phyloP scores from a whole-genome alignment of 352 stramenopile genomes.

The Pythium pectinolyticum region DNA sequence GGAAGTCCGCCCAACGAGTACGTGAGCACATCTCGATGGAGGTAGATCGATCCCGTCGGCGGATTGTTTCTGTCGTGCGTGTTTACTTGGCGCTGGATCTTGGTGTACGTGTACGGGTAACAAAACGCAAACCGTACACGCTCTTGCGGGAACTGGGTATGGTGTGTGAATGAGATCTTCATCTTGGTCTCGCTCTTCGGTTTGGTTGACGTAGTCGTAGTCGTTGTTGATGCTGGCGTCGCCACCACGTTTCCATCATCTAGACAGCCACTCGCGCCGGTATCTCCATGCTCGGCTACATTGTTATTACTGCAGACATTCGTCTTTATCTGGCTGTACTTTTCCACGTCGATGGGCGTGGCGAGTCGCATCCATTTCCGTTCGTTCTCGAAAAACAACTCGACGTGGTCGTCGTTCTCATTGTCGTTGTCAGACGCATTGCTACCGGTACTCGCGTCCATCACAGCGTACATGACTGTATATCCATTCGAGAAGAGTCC shows the following conservation, averaged over 20 bases:
- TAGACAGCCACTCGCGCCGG: not conserved
- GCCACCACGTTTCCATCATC: too few relatives aligned
- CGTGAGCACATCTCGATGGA: conserved; percentile 73
- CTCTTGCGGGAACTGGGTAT: conserved; percentile 37
- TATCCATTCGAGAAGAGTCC: conserved; percentile 42
- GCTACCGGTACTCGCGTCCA: too few relatives aligned
- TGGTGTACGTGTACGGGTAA: conserved; percentile 70
- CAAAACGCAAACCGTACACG: conserved; percentile 71
- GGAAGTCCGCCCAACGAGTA: conserved; percentile 52
- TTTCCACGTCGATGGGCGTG: conserved; percentile 42
- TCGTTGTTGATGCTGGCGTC: too few relatives aligned
- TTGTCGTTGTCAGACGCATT: too few relatives aligned
- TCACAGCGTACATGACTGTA: conserved; percentile 31
- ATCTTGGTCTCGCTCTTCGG: conserved; percentile 43
- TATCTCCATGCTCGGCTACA: not conserved
- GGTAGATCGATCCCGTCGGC: conserved; percentile 56
- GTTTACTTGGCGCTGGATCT: conserved; percentile 52
- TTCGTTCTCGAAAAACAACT: conserved; percentile 32
- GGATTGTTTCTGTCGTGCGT: conserved; percentile 35
- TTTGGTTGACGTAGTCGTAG: not conserved
- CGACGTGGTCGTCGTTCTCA: conserved; percentile 8
- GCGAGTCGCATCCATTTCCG: conserved; percentile 40
- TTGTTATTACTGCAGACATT: not conserved
- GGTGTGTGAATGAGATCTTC: conserved; percentile 47
- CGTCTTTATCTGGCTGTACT: conserved; percentile 22